Evolutionary conservation across 768 basidiomycete species (phyloP).

Genomic region (Gelatoporia subvermispora): DNA sequence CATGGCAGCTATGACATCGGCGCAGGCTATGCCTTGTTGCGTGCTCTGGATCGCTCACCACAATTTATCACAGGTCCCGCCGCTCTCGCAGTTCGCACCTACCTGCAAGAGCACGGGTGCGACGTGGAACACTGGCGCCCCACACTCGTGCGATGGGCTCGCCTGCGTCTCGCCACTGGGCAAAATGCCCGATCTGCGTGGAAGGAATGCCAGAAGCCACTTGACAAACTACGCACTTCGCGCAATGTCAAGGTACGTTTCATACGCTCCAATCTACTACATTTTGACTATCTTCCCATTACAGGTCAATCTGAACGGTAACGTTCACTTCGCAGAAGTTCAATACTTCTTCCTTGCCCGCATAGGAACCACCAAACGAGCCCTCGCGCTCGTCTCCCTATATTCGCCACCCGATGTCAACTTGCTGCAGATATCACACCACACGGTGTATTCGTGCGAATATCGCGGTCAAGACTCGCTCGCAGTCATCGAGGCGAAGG

Average conservation of each 20-base stretch:
- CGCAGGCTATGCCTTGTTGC: neutral
- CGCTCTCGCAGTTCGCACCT: neutral
- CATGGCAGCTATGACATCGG: neutral
- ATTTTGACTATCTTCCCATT: neutral
- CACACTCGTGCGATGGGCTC: slow-evolving; percentile 25
- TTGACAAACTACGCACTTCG: slow-evolving; percentile 21
- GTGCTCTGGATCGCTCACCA: neutral
- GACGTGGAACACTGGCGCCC: neutral
- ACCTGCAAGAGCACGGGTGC: neutral
- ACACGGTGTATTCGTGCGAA: neutral
- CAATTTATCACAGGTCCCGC: neutral
- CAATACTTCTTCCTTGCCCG: slow-evolving; percentile 10
- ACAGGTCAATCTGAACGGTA: neutral
- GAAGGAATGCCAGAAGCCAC: slow-evolving; percentile 21
- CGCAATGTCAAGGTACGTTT: slow-evolving; percentile 26
- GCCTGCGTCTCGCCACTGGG: slow-evolving; percentile 32
- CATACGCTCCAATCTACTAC: neutral
- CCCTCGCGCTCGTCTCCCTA: slow-evolving; percentile 6
- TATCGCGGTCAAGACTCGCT: neutral
- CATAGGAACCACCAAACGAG: neutral
- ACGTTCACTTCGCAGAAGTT: slow-evolving; percentile 10
- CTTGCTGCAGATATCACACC: neutral
- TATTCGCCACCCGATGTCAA: slow-evolving; percentile 1
- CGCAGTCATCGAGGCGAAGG: slow-evolving; percentile 4
- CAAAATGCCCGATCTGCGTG: slow-evolving; percentile 31